Evolutionary conservation across 2,329 filamentous ascomycete genomes (phyloP).

Genomic region (Thelonectria olida): DNA sequence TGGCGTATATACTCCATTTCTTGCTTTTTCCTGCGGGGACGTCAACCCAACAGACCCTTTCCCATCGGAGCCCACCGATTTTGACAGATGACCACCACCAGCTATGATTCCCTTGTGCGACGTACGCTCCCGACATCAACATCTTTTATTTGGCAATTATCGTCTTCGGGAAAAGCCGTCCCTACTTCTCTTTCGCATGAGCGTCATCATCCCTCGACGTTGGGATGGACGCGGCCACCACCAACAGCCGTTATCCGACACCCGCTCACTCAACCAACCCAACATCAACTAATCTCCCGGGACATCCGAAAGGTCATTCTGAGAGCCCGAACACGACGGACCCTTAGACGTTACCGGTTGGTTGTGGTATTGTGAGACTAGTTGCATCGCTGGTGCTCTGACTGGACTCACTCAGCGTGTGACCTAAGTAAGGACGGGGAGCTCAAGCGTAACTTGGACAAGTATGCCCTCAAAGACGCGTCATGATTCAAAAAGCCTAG

Average conservation of each 20-base stretch:
- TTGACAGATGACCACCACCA: not conserved
- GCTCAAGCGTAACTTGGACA: too few species aligned
- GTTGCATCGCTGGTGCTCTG: not conserved
- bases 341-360: not conserved
- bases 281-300: not conserved
- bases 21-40: constrained; percentile 3
- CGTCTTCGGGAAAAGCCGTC: not conserved
- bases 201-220: not conserved
- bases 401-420: too few species aligned
- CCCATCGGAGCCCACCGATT: not conserved
- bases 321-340: not conserved
- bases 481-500: constrained; percentile 28
- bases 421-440: too few species aligned
- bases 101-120: not conserved
- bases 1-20: not conserved
- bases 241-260: not conserved
- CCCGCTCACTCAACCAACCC: not conserved
- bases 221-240: not conserved
- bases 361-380: not conserved
- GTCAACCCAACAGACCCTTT: not conserved
- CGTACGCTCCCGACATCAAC: not conserved
- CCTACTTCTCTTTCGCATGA: not conserved
- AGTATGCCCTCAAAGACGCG: not conserved
- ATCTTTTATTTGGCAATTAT: not conserved
- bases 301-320: not conserved